Evolutionary conservation across 2,329 filamentous ascomycete genomes (phyloP).

Genomic region (Tympanopsis confertula): DNA sequence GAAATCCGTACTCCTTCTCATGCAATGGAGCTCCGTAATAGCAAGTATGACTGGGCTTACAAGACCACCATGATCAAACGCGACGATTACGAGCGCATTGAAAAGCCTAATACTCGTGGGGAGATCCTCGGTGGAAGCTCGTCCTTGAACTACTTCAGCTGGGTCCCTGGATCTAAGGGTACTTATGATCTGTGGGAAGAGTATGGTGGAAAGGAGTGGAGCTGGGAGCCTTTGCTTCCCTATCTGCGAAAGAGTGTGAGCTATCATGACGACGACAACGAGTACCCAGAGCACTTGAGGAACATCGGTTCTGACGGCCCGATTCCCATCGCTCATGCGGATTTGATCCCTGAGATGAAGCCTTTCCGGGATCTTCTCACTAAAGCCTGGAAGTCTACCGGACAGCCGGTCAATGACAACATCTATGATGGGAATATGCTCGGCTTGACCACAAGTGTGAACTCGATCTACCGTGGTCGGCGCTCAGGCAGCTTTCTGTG

Average conservation of each 20-base stretch:
- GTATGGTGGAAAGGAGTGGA: constrained; percentile 58
- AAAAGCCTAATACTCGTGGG: constrained; percentile 51
- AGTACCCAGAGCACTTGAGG: constrained; percentile 29
- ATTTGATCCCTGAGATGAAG: constrained; percentile 36
- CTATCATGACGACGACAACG: constrained; percentile 40
- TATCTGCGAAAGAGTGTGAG: constrained; percentile 44
- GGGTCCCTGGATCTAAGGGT: constrained; percentile 42
- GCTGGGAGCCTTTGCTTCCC: constrained; percentile 33
- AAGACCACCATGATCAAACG: constrained; percentile 50
- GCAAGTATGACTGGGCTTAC: constrained; percentile 47
- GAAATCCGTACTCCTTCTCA: constrained; percentile 39
- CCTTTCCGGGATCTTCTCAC: constrained; percentile 36
- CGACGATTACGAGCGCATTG: constrained; percentile 44
- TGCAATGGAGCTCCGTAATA: constrained; percentile 39
- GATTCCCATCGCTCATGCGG: constrained; percentile 39
- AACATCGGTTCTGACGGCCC: constrained; percentile 40
- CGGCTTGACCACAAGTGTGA: constrained; percentile 38
- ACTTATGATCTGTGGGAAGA: constrained; percentile 63
- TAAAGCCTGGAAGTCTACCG: constrained; percentile 40
- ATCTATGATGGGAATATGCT: constrained; percentile 42
- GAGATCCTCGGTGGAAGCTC: constrained; percentile 47
- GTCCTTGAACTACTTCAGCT: constrained; percentile 52
- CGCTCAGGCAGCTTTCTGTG: constrained; percentile 38
- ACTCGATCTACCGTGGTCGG: constrained; percentile 44
- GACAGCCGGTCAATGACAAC: constrained; percentile 35